Conservation (phyloP, 192 early-diverging fungal species). For the Dimargaris cristalligena region DNA sequence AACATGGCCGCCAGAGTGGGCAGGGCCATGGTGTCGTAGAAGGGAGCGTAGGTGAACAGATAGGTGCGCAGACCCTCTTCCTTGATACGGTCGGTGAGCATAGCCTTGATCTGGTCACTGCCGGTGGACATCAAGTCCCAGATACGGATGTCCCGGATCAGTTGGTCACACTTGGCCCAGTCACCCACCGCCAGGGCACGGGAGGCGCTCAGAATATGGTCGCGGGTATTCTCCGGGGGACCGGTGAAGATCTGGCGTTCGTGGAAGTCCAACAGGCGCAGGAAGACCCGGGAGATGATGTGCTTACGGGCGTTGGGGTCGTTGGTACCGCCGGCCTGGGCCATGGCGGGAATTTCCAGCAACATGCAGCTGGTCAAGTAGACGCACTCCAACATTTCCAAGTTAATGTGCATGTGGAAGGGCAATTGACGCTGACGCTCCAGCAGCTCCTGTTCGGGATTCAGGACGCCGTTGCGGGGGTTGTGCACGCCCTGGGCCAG, state of each 20-base stretch:
- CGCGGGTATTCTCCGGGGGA: conserved; percentile 96
- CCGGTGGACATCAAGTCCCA: conserved; percentile 81
- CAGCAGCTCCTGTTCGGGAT: conserved; percentile 79
- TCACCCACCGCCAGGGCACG: conserved; percentile 82
- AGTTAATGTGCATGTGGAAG: conserved; percentile 99
- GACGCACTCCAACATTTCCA: conserved; percentile 94
- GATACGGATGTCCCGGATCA: conserved; percentile 82
- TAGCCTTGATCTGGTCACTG: conserved; percentile 69
- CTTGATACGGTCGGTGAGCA: conserved; percentile 83
- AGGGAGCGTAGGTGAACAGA: conserved; percentile 78
- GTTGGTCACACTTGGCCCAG: conserved; percentile 76
- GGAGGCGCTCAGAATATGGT: conserved; percentile 95
- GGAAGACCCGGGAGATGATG: conserved; percentile 81
- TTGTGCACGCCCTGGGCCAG: conserved; percentile 67
- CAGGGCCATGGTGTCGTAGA: conserved; percentile 79
- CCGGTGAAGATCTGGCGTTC: conserved; percentile 91
- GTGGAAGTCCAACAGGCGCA: conserved; percentile 84
- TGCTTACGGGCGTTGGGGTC: conserved; percentile 39
- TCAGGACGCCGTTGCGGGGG: conserved; percentile 60
- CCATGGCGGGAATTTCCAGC: conserved; percentile 94
- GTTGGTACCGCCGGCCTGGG: conserved; percentile 39
- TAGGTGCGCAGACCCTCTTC: conserved; percentile 93
- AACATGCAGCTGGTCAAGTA: conserved; percentile 93
- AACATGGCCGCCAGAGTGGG: conserved; percentile 80
- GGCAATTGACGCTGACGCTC: conserved; percentile 93